These are phyloP conservation scores for Rostrohypoxylon terebratum DNA, from an alignment of 495 filamentous ascomycete genomes.

Conservation along the genomic window DNA sequence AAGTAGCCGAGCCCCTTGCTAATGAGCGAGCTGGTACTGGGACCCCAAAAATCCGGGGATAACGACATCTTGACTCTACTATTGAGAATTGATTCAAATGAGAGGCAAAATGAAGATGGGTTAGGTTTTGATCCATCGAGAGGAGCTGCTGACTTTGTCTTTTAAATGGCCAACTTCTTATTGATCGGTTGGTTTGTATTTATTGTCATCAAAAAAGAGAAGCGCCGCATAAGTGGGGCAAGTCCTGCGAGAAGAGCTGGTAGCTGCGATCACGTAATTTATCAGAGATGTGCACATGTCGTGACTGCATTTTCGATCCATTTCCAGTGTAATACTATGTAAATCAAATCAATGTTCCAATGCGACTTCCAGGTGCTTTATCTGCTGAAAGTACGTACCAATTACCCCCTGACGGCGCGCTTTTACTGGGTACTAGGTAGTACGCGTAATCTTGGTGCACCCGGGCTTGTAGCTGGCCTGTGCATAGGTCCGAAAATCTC, in stretches of 20 bases:
- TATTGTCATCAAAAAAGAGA: neutral
- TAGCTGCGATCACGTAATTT: neutral
- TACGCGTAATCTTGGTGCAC: slow-evolving; percentile 27
- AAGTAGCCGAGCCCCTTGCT: slow-evolving; percentile 26
- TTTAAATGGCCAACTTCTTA: neutral
- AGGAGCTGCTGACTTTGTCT: neutral
- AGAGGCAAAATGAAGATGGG: neutral
- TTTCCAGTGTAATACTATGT: neutral
- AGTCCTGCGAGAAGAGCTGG: neutral
- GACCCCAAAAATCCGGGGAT: slow-evolving; percentile 16
- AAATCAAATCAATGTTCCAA: neutral
- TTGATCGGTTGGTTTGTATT: neutral
- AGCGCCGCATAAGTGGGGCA: neutral
- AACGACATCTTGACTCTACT: slow-evolving; percentile 15
- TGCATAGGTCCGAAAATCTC: slow-evolving; percentile 10
- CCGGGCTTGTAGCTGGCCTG: neutral
- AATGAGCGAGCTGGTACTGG: slow-evolving; percentile 4
- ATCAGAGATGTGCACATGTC: neutral
- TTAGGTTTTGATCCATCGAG: neutral
- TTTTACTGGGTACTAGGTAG: neutral
- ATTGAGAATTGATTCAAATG: neutral
- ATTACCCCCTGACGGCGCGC: slow-evolving; percentile 16
- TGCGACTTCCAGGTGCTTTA: neutral
- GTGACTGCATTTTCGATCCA: neutral
- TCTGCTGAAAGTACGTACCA: slow-evolving; percentile 1